Base-by-base conservation (phyloP, 2,329 filamentous ascomycete genomes). In the Penicillium glabrum region DNA sequence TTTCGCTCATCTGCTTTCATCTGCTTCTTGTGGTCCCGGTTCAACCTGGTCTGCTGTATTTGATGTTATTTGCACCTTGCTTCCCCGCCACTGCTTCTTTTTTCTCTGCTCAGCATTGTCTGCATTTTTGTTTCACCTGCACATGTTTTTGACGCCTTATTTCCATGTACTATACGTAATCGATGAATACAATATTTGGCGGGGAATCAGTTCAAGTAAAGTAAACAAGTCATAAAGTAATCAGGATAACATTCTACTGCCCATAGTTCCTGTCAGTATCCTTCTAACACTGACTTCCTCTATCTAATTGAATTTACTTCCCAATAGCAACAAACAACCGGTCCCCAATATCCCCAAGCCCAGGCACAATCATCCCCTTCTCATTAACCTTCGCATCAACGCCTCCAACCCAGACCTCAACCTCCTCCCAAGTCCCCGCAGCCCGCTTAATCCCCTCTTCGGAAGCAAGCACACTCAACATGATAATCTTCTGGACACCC, bases 321-420 rank as follows among this genome's bases (percentile, higher is more conserved):
- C 92, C 93, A 72, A 93, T 83, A 0, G 93, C 96, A 77, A 96
- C 79, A 76, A 93, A 97, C 75, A 98, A 74, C 49, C 93, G 81
- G 77, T 98, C 93, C 1, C 93, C 93, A 56, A 97, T 87, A 76
- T 97, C 93, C 1, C 93, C 93, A 61, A 97, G 69, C 0, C 93
- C 93, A 0, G 93, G 93, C 79, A 89, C 89, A 61, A 97, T 87
- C 92, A 97, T 96, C 9, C 93, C 93, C 62, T 81, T 82, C n/a
- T 83, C 80, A 62, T 92, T 91, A 53, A 95, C 80, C 31, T 54
- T 83, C 61, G 78, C 77, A 74, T 98, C 93, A 21, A 96, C 81
- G 1, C 86, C 91, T 0, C 91, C 93, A 39, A 93, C 81, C 87
- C 90, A 96, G 54, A 98, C 82, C 65, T 78, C 67, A 44, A 78